Evolutionary conservation across 805 yeast species (phyloP).

Genomic region (Candida adriatica): DNA sequence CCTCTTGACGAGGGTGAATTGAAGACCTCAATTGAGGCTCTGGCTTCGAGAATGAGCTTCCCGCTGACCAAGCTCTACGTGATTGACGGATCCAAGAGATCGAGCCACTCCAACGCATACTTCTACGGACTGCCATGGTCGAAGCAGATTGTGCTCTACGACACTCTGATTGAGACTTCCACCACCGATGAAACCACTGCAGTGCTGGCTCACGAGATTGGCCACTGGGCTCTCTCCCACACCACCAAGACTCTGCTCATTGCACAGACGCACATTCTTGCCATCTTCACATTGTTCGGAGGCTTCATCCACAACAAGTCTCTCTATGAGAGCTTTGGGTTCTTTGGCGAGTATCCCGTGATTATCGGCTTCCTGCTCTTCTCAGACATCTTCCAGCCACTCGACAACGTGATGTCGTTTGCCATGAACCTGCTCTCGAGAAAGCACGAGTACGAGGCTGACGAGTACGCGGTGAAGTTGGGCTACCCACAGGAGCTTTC

Average conservation of each 20-base stretch:
- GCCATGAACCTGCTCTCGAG: constrained; percentile 67
- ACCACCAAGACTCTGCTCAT: constrained; percentile 67
- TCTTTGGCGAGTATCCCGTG: constrained; percentile 56
- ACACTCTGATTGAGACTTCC: constrained; percentile 80
- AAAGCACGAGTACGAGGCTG: constrained; percentile 91
- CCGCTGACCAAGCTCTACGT: constrained; percentile 84
- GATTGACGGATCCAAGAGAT: constrained; percentile 94
- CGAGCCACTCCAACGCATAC: constrained; percentile 95
- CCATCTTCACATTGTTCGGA: constrained; percentile 67
- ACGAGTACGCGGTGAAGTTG: constrained; percentile 67
- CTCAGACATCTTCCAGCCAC: constrained; percentile 70
- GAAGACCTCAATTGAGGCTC: constrained; percentile 69
- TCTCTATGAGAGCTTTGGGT: constrained; percentile 75
- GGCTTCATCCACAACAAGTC: constrained; percentile 76
- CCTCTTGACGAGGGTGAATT: constrained; percentile 90
- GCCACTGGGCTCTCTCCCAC: constrained; percentile 94
- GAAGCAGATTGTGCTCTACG: constrained; percentile 90
- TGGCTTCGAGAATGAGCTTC: constrained; percentile 71
- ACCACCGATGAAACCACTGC: constrained; percentile 80
- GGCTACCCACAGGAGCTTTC: constrained; percentile 69
- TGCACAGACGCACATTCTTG: constrained; percentile 56
- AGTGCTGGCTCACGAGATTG: constrained; percentile 96
- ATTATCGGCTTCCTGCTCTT: constrained; percentile 78
- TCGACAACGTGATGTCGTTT: constrained; percentile 64
- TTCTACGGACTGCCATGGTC: constrained; percentile 96